Percentiles rank a stretch among this genome's conserved stretches.
Conservation (phyloP, 169 alveolate species). For the Theileria sp. region DNA sequence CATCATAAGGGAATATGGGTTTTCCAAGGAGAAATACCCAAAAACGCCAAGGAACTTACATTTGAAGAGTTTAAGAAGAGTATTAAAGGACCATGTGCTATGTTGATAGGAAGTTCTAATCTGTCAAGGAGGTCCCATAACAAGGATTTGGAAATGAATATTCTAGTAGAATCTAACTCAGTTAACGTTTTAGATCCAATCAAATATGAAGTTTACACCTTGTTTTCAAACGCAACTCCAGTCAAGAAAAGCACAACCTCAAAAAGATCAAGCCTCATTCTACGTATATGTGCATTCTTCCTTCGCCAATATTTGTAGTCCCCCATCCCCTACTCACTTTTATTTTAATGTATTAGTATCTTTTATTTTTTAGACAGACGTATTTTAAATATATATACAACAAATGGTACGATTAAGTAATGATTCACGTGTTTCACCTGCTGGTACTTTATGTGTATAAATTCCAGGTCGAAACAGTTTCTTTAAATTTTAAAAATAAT, state of each 20-base stretch:
- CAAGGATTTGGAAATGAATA: constrained; percentile 73
- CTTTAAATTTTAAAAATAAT: not conserved
- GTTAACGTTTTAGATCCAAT: constrained; percentile 55
- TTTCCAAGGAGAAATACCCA: constrained; percentile 51
- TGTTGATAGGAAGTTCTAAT: constrained; percentile 78
- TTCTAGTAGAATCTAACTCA: constrained; percentile 73
- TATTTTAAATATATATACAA: too few relatives aligned
- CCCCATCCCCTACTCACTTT: constrained; percentile 11
- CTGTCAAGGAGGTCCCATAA: constrained; percentile 69
- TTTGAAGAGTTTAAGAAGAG: constrained; percentile 35
- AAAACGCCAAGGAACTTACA: constrained; percentile 30
- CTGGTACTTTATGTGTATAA: not conserved
- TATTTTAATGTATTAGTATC: not conserved
- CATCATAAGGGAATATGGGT: constrained; percentile 72
- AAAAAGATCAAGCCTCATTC: constrained; percentile 38
- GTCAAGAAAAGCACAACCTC: constrained; percentile 53
- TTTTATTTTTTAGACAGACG: too few relatives aligned
- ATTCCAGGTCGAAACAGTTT: not conserved
- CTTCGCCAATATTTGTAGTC: constrained; percentile 48
- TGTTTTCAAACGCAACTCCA: constrained; percentile 61
- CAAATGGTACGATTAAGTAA: not conserved
- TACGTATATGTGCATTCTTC: constrained; percentile 13
- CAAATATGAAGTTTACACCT: constrained; percentile 63
- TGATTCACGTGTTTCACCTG: not conserved
- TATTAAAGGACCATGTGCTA: constrained; percentile 66